A percentile compares a stretch with the other conserved stretches of the same genome.
phyloP scores from a whole-genome alignment of 1,284 basidiomycete genomes.

The Coniophora puteana region DNA sequence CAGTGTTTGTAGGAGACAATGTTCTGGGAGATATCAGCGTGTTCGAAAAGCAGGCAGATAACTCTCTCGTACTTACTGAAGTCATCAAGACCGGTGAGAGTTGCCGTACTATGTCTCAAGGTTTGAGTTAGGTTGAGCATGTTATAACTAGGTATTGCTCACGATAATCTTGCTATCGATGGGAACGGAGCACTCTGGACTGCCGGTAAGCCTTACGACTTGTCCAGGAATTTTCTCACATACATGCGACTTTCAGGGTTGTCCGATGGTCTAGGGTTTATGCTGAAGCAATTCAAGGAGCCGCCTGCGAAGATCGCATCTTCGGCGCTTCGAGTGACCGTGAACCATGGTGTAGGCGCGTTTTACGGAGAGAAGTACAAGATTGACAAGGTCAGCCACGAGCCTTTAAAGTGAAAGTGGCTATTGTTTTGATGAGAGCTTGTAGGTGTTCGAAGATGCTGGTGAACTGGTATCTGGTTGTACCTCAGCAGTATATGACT shows the following conservation, averaged over 20 bases:
- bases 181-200: conserved; percentile 53
- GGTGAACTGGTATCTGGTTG: conserved; percentile 49
- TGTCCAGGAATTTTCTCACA: background rate
- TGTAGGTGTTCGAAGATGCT: conserved; percentile 61
- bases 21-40: conserved; percentile 40
- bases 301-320: conserved; percentile 38
- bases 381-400: conserved; percentile 48
- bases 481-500: conserved; percentile 53
- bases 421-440: background rate
- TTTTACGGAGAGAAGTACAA: conserved; percentile 66
- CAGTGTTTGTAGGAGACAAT: conserved; percentile 50
- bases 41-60: conserved; percentile 52
- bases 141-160: conserved; percentile 33
- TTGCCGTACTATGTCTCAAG: conserved; percentile 1
- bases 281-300: conserved; percentile 35
- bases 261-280: conserved; percentile 21
- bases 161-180: conserved; percentile 60
- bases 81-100: conserved; percentile 38
- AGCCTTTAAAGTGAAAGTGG: background rate
- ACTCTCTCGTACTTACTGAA: conserved; percentile 48
- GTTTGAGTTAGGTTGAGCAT: background rate
- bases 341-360: conserved; percentile 44
- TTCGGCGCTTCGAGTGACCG: conserved; percentile 47
- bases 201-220: conserved; percentile 37
- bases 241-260: conserved; percentile 30